Conservation (phyloP, 108 stramenopile species). For the Parmales sp. region DNA sequence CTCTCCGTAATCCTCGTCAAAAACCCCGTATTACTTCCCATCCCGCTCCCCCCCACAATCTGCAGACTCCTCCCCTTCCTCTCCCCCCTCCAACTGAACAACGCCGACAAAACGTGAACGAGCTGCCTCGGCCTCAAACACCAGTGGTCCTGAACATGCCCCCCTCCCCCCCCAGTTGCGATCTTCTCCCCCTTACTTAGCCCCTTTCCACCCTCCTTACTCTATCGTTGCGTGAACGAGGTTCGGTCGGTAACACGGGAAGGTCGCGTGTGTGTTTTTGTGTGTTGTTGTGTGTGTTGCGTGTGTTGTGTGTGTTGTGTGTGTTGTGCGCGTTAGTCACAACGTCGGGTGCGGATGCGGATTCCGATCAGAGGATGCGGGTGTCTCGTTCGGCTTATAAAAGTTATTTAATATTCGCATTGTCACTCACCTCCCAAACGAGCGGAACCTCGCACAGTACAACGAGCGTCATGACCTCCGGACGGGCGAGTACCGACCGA, state of each 20-base stretch:
- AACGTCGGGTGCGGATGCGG: too few relatives aligned
- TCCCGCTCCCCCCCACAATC: neutral
- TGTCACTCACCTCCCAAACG: constrained; percentile 9
- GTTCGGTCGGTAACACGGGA: too few relatives aligned
- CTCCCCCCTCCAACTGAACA: constrained; percentile 3
- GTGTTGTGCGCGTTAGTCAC: too few relatives aligned
- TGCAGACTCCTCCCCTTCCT: constrained; percentile 9
- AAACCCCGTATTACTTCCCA: neutral
- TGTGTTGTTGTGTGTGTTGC: too few relatives aligned
- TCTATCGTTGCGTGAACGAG: too few relatives aligned
- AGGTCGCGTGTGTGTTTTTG: too few relatives aligned
- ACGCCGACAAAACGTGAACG: neutral
- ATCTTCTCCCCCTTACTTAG: neutral
- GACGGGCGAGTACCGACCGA: neutral
- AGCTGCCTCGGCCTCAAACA: constrained; percentile 1
- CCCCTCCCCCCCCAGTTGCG: neutral
- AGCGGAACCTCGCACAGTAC: constrained; percentile 8
- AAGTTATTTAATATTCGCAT: too few relatives aligned
- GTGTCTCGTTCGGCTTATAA: too few relatives aligned
- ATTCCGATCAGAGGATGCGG: too few relatives aligned
- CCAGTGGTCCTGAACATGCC: constrained; percentile 1
- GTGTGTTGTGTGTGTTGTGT: too few relatives aligned
- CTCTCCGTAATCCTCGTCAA: constrained; percentile 3
- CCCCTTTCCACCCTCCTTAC: neutral
- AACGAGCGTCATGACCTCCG: neutral